Conservation (phyloP, 768 basidiomycete species). For the Rhodotorula toruloides region DNA sequence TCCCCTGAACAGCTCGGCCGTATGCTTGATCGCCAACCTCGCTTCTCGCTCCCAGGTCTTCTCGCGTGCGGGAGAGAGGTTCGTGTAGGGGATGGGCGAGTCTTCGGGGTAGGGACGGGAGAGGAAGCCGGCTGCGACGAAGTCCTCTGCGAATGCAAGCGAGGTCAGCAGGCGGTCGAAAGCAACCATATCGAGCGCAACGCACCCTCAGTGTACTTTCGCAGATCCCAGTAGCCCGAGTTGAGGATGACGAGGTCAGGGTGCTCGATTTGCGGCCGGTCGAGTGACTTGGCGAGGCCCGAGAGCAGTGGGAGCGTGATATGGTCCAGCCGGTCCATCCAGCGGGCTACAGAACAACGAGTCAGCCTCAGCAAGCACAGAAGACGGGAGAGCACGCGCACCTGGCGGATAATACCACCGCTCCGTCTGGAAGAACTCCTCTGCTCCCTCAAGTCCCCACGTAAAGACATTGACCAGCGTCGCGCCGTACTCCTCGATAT, state of each 20-base stretch:
- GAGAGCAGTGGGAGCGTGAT: conserved; percentile 29
- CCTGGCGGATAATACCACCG: conserved; percentile 38
- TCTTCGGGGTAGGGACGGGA: conserved; percentile 37
- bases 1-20: conserved; percentile 20
- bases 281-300: conserved; percentile 22
- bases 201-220: conserved; percentile 37
- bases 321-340: conserved; percentile 29
- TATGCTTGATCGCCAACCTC: conserved; percentile 28
- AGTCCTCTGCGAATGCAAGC: conserved; percentile 28
- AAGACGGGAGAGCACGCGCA: not conserved
- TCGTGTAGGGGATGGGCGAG: conserved; percentile 35
- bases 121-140: conserved; percentile 29
- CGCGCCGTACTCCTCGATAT: conserved; percentile 31
- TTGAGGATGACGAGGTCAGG: conserved; percentile 38
- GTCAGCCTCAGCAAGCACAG: no score
- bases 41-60: conserved; percentile 34
- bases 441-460: conserved; percentile 32
- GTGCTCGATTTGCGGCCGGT: conserved; percentile 32
- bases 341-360: conserved; percentile 12
- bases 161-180: not conserved
- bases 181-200: no score
- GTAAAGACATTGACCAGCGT: conserved; percentile 37
- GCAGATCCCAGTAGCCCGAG: conserved; percentile 38
- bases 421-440: conserved; percentile 35
- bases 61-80: conserved; percentile 22